phyloP scores from a whole-genome alignment of 495 filamentous ascomycete genomes.

The Aspergillus conjunctus region DNA sequence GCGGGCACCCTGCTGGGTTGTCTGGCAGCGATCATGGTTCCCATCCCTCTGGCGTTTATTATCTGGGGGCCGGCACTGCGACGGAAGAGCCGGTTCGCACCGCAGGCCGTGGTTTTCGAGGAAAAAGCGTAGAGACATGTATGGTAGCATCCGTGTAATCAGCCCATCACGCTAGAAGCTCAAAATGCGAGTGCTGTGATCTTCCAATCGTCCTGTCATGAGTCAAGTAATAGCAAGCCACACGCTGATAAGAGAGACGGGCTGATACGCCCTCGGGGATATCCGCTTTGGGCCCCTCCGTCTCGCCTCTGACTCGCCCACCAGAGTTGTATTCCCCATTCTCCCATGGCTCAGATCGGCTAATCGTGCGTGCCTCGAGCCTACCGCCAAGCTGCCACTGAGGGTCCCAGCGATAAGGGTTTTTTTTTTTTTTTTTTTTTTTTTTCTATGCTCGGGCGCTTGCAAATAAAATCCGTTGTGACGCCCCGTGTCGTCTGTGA shows the following conservation, averaged over 20 bases:
- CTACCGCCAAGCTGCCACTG: conserved; percentile 13
- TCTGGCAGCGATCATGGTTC: conserved; percentile 67
- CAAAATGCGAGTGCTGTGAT: not conserved
- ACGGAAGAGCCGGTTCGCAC: conserved; percentile 42
- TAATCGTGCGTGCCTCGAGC: not conserved
- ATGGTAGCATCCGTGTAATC: not conserved
- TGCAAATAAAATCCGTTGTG: conserved; percentile 17
- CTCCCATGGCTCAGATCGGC: conserved; percentile 13
- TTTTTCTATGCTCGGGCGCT: no score
- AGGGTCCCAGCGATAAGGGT: conserved; percentile 17
- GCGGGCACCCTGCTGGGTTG: conserved; percentile 76
- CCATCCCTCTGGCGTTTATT: conserved; percentile 61
- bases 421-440: conserved; percentile 10
- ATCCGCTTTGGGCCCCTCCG: conserved; percentile 5
- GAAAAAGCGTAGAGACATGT: conserved; percentile 14
- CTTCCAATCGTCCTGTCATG: not conserved
- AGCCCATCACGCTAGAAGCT: not conserved
- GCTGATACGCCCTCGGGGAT: conserved; percentile 18
- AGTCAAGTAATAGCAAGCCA: not conserved
- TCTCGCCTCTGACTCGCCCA: conserved; percentile 7
- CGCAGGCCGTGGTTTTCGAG: conserved; percentile 22
- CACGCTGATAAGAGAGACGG: conserved; percentile 11
- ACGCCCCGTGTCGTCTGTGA: conserved; percentile 7
- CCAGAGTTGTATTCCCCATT: not conserved
- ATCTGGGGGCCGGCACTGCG: conserved; percentile 38